phyloP scores from a whole-genome alignment of 148 eudicot genomes.

The Dysphania ambrosioides region DNA sequence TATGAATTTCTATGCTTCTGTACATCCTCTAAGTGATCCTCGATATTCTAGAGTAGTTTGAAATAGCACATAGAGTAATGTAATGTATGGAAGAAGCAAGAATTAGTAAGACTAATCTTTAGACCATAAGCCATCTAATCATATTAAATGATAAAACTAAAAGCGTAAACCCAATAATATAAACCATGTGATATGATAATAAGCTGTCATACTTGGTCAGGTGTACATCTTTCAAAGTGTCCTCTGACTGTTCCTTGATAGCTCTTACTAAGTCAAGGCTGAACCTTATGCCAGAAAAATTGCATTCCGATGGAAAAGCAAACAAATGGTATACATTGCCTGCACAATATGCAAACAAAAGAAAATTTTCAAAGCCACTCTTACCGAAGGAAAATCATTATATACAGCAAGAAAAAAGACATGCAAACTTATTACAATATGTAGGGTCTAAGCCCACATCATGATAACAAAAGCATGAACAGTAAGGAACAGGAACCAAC shows the following conservation, averaged over 20 bases:
- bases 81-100: not conserved
- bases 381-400: not conserved
- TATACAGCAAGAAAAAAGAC: not conserved
- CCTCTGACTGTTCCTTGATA: conserved; percentile 54
- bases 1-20: not conserved
- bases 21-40: not conserved
- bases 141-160: not conserved
- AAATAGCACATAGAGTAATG: not conserved
- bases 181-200: not conserved
- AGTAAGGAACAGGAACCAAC: not conserved
- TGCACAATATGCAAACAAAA: conserved; percentile 36
- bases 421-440: not conserved
- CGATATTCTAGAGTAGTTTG: not conserved
- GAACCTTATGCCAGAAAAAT: conserved; percentile 81
- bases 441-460: not conserved
- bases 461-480: not conserved
- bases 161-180: not conserved
- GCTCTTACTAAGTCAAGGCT: conserved; percentile 65
- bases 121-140: not conserved
- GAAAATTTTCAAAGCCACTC: not conserved
- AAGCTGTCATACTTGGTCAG: conserved; percentile 47
- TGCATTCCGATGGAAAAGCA: conserved; percentile 99
- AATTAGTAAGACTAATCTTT: not conserved
- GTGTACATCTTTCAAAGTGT: conserved; percentile 45
- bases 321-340: conserved; percentile 67